phyloP scores from a whole-genome alignment of 345 rosid genomes.

The Durio zibethinus region DNA sequence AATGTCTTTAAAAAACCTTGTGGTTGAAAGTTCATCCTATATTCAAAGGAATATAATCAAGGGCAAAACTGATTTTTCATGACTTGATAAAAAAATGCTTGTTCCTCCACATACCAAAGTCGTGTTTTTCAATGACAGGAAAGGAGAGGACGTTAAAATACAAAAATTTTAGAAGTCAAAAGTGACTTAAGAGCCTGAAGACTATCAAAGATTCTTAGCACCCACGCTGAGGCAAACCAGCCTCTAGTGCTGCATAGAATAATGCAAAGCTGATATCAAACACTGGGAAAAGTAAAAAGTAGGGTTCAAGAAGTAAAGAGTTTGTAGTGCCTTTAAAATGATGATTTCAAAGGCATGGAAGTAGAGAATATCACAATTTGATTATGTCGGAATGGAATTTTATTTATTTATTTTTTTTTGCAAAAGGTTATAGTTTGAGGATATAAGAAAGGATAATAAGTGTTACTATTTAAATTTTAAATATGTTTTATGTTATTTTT shows the following conservation, averaged over 20 bases:
- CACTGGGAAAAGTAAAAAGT: conserved; percentile 20
- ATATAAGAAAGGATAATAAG: no score
- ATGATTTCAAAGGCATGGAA: conserved; percentile 14
- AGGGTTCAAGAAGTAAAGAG: conserved; percentile 9
- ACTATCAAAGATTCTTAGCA: conserved; percentile 33
- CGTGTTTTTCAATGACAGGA: conserved; percentile 14
- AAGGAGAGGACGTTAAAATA: conserved; percentile 7
- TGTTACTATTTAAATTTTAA: no score
- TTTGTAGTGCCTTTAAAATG: conserved; percentile 6
- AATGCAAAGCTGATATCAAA: conserved; percentile 17
- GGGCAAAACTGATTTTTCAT: conserved; percentile 18
- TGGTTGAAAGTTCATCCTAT: background rate
- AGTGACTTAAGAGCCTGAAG: conserved; percentile 21
- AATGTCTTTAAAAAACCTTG: background rate
- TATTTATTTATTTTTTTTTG: no score
- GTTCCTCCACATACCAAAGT: background rate
- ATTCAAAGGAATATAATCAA: background rate
- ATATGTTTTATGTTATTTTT: no score
- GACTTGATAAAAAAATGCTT: background rate
- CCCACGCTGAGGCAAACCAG: conserved; percentile 28
- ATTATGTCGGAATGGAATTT: conserved; percentile 10
- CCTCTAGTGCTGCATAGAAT: conserved; percentile 20
- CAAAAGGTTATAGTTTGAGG: no score
- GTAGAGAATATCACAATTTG: conserved; percentile 25
- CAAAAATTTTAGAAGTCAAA: conserved; percentile 27